Conservation (phyloP, 2,329 filamentous ascomycete species). For the Aspergillus fumigatus region DNA sequence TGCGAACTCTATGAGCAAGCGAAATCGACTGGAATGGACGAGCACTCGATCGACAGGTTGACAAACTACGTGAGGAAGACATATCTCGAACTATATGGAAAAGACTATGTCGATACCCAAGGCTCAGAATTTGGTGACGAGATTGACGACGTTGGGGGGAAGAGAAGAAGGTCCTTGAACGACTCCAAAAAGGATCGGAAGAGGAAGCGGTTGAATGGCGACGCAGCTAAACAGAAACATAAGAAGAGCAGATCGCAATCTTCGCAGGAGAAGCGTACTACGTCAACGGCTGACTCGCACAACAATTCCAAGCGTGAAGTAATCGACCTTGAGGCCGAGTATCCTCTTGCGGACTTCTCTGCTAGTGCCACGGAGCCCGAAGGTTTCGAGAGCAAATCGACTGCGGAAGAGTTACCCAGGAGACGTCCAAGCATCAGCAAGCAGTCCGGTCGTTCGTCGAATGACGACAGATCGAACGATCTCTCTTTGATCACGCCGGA, state of each 20-base stretch:
- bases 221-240: neutral
- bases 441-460: neutral
- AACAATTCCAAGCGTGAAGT: neutral
- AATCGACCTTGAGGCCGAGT: neutral
- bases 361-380: neutral
- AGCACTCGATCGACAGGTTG: conserved; percentile 9
- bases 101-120: neutral
- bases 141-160: conserved; percentile 6
- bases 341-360: neutral
- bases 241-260: conserved; percentile 1
- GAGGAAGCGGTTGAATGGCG: conserved; percentile 4
- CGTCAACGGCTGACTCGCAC: neutral
- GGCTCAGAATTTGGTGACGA: conserved; percentile 15
- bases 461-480: neutral
- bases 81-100: conserved; percentile 16
- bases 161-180: conserved; percentile 1
- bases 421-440: neutral
- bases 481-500: neutral
- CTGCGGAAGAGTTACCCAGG: neutral
- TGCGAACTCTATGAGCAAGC: conserved; percentile 16
- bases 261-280: neutral
- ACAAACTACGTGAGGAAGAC: conserved; percentile 18
- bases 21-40: conserved; percentile 11
- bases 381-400: neutral
- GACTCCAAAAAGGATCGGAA: conserved; percentile 2